Base-by-base conservation (phyloP, 2,329 filamentous ascomycete genomes). In the Cladophialophora psammophila region DNA sequence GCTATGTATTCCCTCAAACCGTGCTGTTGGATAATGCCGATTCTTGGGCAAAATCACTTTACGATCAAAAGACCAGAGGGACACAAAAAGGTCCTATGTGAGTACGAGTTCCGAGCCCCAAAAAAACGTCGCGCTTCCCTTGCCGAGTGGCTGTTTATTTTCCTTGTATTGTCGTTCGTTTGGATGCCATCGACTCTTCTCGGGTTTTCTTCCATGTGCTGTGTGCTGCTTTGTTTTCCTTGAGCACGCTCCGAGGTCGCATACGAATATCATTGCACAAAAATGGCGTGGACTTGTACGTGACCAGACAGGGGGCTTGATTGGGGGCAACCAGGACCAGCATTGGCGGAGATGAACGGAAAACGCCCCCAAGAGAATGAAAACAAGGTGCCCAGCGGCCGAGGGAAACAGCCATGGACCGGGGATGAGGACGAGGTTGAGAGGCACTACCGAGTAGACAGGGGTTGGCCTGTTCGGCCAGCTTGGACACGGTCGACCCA, bases 301-400 rank as follows among this genome's bases (percentile, higher is more conserved):
- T 35, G 50, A 42, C 50, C 20, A 31, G 38, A 56, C 50, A 63
- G 52, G 50, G 60, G 35, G 32, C 5, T 12, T 10, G 31, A n/a
- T 2, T 53, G 15, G 20, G 34, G 60, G 48, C 48, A 62, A 62
- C 36, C 42, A 32, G 40, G 52, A 36, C 13, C 31, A 53, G 20
- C 20, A 55, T 63, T 56, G 36, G 52, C 50, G 60, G 61, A 64
- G 61, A 58, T 64, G 61, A 58, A 55, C 60, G 60, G 60, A 55
- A 50, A 63, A 62, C 60, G 50, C 60, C 20, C 26, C 38, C 15
- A 34, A 53, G 26, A 48, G 8, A 55, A 50, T 48, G 35, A 20
- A 32, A 54, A 38, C 12, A 12, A 42, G 6, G 9, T 56, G 55
- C 55, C 55, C 20, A 58, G 55, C 32, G 35, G 55, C 55, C 55